Percentiles rank a stretch among this genome's conserved stretches.
Conservation (phyloP, 805 yeast species). For the Yarrowia sp. region DNA sequence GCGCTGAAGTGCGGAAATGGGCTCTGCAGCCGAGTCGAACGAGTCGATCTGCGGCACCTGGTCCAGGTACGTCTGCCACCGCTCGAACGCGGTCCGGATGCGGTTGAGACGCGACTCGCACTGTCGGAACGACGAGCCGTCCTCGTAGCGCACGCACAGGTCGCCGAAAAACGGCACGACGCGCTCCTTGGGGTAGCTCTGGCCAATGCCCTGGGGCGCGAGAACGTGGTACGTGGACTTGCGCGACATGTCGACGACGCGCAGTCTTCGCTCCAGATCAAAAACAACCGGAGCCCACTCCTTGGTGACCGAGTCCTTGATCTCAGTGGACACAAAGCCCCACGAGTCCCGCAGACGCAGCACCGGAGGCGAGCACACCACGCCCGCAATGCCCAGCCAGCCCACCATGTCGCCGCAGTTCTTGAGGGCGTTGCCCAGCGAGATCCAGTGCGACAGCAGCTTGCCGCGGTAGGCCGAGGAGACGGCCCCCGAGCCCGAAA, state of each 20-base stretch:
- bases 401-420: slow-evolving; percentile 87
- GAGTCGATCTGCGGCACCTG: slow-evolving; percentile 47
- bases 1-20: slow-evolving; percentile 41
- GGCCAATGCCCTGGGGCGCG: slow-evolving; percentile 86
- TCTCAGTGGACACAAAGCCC: slow-evolving; percentile 62
- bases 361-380: slow-evolving; percentile 77
- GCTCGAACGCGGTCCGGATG: slow-evolving; percentile 66
- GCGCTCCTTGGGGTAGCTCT: slow-evolving; percentile 65
- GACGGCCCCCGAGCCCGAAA: slow-evolving; percentile 41
- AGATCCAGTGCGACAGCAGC: slow-evolving; percentile 77
- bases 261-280: slow-evolving; percentile 75
- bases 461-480: slow-evolving; percentile 48
- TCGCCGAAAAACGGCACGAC: slow-evolving; percentile 93
- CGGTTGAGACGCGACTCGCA: slow-evolving; percentile 66
- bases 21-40: slow-evolving; percentile 35
- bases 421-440: slow-evolving; percentile 73
- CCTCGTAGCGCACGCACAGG: slow-evolving; percentile 52
- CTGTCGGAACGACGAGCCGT: slow-evolving; percentile 47
- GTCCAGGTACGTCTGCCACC: slow-evolving; percentile 75
- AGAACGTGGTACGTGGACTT: slow-evolving; percentile 67
- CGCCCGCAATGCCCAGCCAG: slow-evolving; percentile 87
- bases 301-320: slow-evolving; percentile 58
- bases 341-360: slow-evolving; percentile 72
- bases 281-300: slow-evolving; percentile 94
- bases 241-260: slow-evolving; percentile 55